Base-by-base conservation (phyloP, 345 rosid genomes). In the Nephelium lappaceum region DNA sequence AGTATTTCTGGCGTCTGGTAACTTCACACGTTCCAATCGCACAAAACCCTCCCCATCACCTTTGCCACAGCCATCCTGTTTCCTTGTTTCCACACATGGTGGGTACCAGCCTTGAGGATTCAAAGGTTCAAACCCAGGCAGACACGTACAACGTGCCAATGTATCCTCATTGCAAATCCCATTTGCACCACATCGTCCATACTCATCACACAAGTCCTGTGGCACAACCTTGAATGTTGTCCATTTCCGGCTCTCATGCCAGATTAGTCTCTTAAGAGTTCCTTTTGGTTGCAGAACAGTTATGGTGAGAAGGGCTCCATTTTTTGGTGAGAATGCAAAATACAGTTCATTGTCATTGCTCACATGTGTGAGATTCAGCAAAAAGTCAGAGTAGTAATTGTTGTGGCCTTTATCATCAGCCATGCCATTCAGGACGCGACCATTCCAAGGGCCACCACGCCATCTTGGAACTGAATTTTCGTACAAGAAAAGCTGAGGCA, bases 121-220 rank as follows among this genome's bases (percentile, higher is more conserved):
- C n/a, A 12, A 27, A 0, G 64, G 62, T 16, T 5, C 63, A 51
- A 83, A 83, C 15, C 76, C 78, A 1, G 78, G 78, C 31, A 77
- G 9, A 75, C 85, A 83, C 11, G 0, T 14, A 36, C 85, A 82
- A 0, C 0, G 27, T 0, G 60, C 63, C 45, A 51, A 3, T 7
- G 24, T 6, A 31, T 57, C n/a, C 21, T 58, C 41, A 2, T 82
- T 67, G 63, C 83, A 83, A 3, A 14, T 67, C 45, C 19, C 66
- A 47, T 79, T 45, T 4, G 72, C 61, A 2, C 85, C 80, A 67
- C 85, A 80, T 0, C 65, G 0, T 14, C 42, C 39, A 27, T 80
- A 85, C 18, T 70, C 61, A 6, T 80, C 83, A 16, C 87, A 85
- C n/a, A 61, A 41, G 58, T 85, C 85, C 23, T 0, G 25, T 0